Conservation (phyloP, 257 asterid species). For the Cordia subcordata region DNA sequence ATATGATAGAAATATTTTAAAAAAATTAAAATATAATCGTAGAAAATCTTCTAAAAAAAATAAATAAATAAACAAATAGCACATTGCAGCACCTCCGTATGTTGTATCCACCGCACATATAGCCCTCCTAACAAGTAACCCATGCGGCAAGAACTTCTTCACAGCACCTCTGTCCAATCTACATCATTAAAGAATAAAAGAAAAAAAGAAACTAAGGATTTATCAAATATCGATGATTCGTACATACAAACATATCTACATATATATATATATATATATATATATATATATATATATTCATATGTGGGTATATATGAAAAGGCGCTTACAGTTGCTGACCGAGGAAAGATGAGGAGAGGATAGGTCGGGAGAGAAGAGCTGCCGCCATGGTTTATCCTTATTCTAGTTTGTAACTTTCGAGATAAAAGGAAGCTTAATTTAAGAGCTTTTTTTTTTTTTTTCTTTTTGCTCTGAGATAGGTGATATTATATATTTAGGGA, state of each 20-base stretch:
- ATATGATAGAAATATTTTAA: background rate
- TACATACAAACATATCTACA: no score
- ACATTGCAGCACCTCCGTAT: slow-evolving; percentile 42
- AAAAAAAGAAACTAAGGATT: background rate
- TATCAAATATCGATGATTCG: background rate
- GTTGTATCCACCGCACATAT: slow-evolving; percentile 60
- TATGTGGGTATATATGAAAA: background rate
- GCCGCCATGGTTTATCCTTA: slow-evolving; percentile 40
- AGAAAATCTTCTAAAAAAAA: background rate
- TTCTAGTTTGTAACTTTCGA: background rate
- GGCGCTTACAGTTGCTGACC: slow-evolving; percentile 51
- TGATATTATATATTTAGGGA: no score
- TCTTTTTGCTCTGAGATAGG: no score
- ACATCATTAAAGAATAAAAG: slow-evolving; percentile 7
- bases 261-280: background rate
- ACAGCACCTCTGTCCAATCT: slow-evolving; percentile 38
- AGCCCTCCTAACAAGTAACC: slow-evolving; percentile 27
- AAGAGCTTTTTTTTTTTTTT: no score
- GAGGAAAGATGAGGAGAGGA: slow-evolving; percentile 45
- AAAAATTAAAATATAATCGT: background rate
- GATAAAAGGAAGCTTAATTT: no score
- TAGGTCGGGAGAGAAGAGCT: slow-evolving; percentile 48
- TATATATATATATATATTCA: background rate
- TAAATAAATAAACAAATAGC: background rate
- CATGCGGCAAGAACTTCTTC: slow-evolving; percentile 15